Evolutionary conservation across 176 grass and related monocot species (phyloP).

Genomic region (Avena atlantica): DNA sequence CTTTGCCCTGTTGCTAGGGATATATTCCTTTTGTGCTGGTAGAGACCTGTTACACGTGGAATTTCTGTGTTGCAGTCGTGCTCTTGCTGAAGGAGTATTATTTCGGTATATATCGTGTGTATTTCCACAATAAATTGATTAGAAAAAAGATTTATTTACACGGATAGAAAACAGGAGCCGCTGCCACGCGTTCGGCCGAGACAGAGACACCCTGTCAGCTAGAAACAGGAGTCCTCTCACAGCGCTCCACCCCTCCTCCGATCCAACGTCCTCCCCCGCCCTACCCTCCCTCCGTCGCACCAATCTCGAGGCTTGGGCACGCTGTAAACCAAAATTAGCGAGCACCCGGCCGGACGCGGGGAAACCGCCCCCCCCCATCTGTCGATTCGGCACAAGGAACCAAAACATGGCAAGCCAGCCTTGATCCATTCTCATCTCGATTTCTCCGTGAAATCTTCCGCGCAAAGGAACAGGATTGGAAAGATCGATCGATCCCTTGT

Average conservation of each 20-base stretch:
- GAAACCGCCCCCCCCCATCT: background rate
- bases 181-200: slow-evolving; percentile 16
- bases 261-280: background rate
- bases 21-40: background rate
- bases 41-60: background rate
- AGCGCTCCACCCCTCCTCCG: background rate
- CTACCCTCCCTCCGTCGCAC: background rate
- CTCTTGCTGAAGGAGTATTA: background rate
- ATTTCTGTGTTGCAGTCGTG: background rate
- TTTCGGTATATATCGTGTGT: too few species aligned
- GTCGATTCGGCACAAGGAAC: background rate
- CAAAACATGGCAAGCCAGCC: background rate
- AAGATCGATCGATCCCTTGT: background rate
- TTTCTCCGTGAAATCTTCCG: background rate
- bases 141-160: background rate
- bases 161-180: slow-evolving; percentile 10
- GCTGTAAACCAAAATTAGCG: slow-evolving; percentile 5
- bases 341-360: slow-evolving; percentile 31
- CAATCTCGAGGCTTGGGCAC: background rate
- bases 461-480: background rate
- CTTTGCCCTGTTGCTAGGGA: background rate
- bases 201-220: background rate
- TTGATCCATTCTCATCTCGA: slow-evolving; percentile 13
- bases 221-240: background rate
- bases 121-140: background rate